Base-by-base conservation (phyloP, 1,284 basidiomycete genomes). In the Blastosporella zonata region DNA sequence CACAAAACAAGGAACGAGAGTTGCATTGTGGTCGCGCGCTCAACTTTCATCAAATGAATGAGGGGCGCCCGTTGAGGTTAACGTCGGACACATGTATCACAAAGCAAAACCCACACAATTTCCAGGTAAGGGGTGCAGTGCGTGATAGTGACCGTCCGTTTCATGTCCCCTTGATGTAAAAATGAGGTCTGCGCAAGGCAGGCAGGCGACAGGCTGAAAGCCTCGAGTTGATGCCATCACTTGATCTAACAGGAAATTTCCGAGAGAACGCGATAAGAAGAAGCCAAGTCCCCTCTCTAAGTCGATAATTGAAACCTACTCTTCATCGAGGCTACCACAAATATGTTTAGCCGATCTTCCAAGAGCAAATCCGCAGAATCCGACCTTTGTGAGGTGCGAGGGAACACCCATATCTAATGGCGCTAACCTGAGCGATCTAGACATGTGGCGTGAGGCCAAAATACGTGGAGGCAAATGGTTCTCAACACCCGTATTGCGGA, bases 401-500 rank as follows among this genome's bases (percentile, higher is more conserved):
- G 25, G 4, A 2, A 20, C 10, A 9, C 6, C 15, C n/a, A 17
- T 45, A 10, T 22, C 15, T 15, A 6, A 13, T 20, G 25, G 21
- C 9, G 8, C 39, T 25, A 4, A 49, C 39, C 35, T 7, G 15
- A 38, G 35, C 27, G 12, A 31, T 34, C 34, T 50, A 84, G 81
- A 71, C 72, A 48, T 84, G 81, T 62, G 74, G 77, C 21, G 69
- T 68, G 52, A 81, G 73, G 59, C 79, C 81, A 12, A 83, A 78
- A 67, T 83, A 74, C 59, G 64, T 79, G 42, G 74, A 80, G 50
- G 40, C 34, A 22, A 70, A 75, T 50, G 82, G 81, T 15, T 63
- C 69, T 52, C 71, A 72, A 53, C 79, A 84, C 57, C 73, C 76
- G 29, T 84, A 78, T 60, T 84, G 81, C 59, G 72, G 82, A 54